These are phyloP conservation scores for Neurospora sp. DNA, from an alignment of 495 filamentous ascomycete species.

Conservation along the genomic window DNA sequence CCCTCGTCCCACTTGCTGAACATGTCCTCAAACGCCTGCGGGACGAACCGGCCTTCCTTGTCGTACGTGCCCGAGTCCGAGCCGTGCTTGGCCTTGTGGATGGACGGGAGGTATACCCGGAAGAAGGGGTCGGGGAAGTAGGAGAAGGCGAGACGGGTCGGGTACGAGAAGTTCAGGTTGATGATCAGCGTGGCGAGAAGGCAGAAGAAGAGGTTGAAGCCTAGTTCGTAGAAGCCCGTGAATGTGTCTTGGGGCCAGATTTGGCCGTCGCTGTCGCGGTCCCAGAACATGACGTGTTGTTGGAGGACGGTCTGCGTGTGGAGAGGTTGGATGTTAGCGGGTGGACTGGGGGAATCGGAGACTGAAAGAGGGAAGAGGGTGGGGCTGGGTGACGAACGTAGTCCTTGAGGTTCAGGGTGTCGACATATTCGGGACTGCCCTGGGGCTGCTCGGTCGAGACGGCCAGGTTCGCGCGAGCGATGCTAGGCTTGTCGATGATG, in stretches of 20 bases:
- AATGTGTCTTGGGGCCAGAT: conserved; percentile 46
- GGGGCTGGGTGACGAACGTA: neutral
- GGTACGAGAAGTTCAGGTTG: conserved; percentile 42
- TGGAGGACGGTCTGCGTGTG: conserved; percentile 31
- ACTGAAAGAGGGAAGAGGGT: neutral
- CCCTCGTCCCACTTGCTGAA: conserved; percentile 43
- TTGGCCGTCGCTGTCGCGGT: conserved; percentile 31
- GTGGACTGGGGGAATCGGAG: neutral
- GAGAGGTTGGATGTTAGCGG: conserved; percentile 2
- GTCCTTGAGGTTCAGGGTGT: neutral
- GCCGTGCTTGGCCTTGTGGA: conserved; percentile 51
- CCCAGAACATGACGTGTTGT: conserved; percentile 47
- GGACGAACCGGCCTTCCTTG: conserved; percentile 43
- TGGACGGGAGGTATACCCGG: conserved; percentile 36
- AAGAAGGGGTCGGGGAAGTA: conserved; percentile 35
- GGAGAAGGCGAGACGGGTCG: conserved; percentile 31
- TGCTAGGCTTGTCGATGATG: conserved; percentile 9
- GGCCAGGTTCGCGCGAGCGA: conserved; percentile 29
- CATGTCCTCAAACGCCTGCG: conserved; percentile 48
- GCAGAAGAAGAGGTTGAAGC: conserved; percentile 40
- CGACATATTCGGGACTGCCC: conserved; percentile 17
- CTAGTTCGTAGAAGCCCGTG: conserved; percentile 41
- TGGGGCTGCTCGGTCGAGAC: conserved; percentile 19
- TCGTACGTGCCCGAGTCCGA: conserved; percentile 44
- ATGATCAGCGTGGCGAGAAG: conserved; percentile 36